These are phyloP conservation scores for Orobanche coerulescens DNA, from an alignment of 257 asterid genomes.

Conservation along the genomic window DNA sequence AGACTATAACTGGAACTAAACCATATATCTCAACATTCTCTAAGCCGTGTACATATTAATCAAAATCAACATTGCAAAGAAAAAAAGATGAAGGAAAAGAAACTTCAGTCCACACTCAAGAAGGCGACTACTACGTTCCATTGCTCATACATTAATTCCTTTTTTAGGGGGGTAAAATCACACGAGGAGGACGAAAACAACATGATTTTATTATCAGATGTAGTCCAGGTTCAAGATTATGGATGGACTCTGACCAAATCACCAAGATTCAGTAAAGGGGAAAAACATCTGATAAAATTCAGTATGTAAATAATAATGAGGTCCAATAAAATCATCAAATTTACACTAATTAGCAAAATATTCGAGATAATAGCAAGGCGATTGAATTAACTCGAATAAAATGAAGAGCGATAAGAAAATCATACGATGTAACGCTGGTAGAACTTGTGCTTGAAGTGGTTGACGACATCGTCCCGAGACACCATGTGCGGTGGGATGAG, in stretches of 20 bases:
- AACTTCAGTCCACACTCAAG: no score
- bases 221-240: background rate
- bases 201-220: background rate
- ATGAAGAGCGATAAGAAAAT: background rate
- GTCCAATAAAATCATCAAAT: background rate
- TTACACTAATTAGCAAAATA: no score
- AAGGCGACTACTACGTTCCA: slow-evolving; percentile 3
- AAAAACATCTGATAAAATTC: no score
- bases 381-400: background rate
- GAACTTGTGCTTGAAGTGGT: slow-evolving; percentile 90
- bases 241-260: no score
- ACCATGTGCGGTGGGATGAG: slow-evolving; percentile 87
- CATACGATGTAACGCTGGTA: slow-evolving; percentile 82
- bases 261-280: no score
- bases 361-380: background rate
- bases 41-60: background rate
- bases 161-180: background rate
- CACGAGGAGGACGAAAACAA: background rate
- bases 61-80: background rate
- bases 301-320: background rate
- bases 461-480: slow-evolving; percentile 70
- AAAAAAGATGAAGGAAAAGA: background rate
- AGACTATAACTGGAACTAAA: no score
- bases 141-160: background rate
- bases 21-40: background rate